Conservation (phyloP, 2,329 filamentous ascomycete species). For the Botrytis medusae region DNA sequence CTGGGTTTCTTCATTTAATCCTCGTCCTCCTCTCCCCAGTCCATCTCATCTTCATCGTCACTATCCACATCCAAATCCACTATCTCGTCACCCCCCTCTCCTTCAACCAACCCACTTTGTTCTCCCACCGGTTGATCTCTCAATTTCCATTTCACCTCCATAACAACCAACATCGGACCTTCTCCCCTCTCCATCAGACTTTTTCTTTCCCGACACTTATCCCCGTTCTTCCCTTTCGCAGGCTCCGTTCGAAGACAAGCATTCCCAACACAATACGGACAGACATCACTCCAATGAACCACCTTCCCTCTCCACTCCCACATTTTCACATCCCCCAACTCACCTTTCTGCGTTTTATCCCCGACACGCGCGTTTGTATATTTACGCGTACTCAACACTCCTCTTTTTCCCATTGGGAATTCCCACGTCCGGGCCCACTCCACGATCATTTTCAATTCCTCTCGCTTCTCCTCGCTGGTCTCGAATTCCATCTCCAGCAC, state of each 20-base stretch:
- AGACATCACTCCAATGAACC: constrained; percentile 11
- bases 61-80: background rate
- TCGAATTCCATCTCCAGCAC: constrained; percentile 34
- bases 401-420: constrained; percentile 28
- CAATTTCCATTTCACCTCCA: constrained; percentile 1
- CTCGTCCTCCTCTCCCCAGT: background rate
- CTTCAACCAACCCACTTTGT: background rate
- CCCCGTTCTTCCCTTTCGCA: background rate
- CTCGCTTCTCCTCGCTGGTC: constrained; percentile 32
- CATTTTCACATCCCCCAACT: background rate
- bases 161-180: constrained; percentile 16
- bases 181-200: background rate
- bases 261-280: background rate
- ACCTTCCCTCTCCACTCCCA: background rate
- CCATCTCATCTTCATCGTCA: background rate
- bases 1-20: background rate
- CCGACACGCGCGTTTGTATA: background rate
- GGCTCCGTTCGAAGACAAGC: background rate
- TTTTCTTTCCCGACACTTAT: constrained; percentile 9
- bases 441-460: constrained; percentile 30
- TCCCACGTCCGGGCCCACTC: constrained; percentile 32
- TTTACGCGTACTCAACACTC: constrained; percentile 27
- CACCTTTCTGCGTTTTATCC: too few species aligned
- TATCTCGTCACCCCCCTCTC: background rate
- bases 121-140: background rate